Conservation (phyloP, 192 early-diverging fungal species). For the Backusella australiensis region DNA sequence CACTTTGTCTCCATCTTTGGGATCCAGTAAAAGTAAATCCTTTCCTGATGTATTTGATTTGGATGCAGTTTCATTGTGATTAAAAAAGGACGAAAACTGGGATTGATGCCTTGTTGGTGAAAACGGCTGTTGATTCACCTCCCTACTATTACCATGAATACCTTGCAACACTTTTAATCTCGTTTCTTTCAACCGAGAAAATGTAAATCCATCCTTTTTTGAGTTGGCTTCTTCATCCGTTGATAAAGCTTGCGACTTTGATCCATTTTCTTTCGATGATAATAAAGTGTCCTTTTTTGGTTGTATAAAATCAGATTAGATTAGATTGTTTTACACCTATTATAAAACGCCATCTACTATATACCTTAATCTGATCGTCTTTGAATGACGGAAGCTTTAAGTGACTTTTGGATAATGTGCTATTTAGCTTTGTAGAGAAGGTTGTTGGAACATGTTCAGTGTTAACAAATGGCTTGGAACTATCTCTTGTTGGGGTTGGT, state of each 20-base stretch:
- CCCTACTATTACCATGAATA: background rate
- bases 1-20: background rate
- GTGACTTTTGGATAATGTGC: background rate
- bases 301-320: background rate
- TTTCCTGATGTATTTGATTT: background rate
- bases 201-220: background rate
- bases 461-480: background rate
- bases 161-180: background rate
- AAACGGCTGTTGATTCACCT: background rate
- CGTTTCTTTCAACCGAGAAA: background rate
- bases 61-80: background rate
- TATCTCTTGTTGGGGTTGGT: conserved; percentile 5
- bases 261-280: background rate
- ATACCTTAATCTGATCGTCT: background rate
- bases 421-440: background rate
- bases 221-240: background rate
- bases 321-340: background rate
- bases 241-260: background rate
- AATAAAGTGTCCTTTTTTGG: background rate
- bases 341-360: background rate
- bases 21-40: background rate
- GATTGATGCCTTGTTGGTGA: background rate
- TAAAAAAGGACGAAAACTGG: background rate
- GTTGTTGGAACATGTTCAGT: background rate
- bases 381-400: background rate